phyloP scores from a whole-genome alignment of 768 basidiomycete species.

The Naematelia aurantialba region DNA sequence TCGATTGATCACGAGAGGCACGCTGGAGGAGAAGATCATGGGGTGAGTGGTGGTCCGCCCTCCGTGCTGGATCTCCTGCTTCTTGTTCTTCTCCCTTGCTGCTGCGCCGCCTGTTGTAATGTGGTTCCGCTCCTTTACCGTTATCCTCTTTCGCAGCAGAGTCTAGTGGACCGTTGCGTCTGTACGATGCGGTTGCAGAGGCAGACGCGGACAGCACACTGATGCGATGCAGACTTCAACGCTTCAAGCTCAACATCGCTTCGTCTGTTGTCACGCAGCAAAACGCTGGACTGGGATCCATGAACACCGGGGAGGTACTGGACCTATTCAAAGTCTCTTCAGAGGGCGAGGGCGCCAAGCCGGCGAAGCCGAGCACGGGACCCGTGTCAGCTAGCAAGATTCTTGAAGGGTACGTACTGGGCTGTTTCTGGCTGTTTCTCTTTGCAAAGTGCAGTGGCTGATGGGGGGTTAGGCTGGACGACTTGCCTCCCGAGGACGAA shows the following conservation, averaged over 20 bases:
- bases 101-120: no score
- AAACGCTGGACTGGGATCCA: conserved; percentile 84
- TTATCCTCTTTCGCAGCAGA: no score
- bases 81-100: background rate
- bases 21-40: conserved; percentile 99
- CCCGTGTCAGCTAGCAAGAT: conserved; percentile 74
- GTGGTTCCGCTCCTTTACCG: no score
- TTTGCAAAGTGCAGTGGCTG: background rate
- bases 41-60: conserved; percentile 61
- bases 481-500: conserved; percentile 86
- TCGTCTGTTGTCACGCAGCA: conserved; percentile 96
- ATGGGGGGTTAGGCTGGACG: conserved; percentile 60
- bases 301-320: conserved; percentile 95
- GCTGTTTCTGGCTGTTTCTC: background rate
- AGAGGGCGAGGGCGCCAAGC: conserved; percentile 60
- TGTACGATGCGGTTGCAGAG: no score
- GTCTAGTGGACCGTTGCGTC: no score
- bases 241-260: conserved; percentile 98
- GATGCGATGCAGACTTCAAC: conserved; percentile 67
- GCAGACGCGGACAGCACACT: no score
- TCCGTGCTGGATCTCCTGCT: background rate
- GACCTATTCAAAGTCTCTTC: conserved; percentile 72
- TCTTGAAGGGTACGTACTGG: conserved; percentile 65
- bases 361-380: conserved; percentile 52
- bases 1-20: conserved; percentile 92